A percentile compares a stretch with the other conserved stretches of the same genome.
phyloP scores from a whole-genome alignment of 1,284 basidiomycete species.

The Moniliella sp. region DNA sequence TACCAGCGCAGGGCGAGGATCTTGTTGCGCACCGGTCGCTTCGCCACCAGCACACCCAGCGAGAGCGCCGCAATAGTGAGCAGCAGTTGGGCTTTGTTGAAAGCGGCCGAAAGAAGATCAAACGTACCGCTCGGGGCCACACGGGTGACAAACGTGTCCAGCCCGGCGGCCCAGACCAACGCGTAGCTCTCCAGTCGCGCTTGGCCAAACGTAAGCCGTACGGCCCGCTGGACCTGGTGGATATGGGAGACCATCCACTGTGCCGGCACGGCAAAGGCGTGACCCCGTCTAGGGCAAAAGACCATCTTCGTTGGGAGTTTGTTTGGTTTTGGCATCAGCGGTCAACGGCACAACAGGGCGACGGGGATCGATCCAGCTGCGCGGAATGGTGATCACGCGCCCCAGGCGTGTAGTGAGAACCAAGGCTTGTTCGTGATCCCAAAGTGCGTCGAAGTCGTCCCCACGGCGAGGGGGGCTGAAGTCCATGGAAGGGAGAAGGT shows the following conservation, averaged over 20 bases:
- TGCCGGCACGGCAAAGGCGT: too few species aligned
- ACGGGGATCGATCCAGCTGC: constrained; percentile 59
- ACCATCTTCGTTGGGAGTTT: too few species aligned
- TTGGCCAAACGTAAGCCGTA: constrained; percentile 45
- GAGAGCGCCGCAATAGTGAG: constrained; percentile 55
- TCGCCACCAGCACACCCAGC: constrained; percentile 50
- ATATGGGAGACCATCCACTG: constrained; percentile 57
- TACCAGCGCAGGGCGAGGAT: constrained; percentile 5
- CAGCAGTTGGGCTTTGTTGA: constrained; percentile 79
- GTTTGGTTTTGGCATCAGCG: too few species aligned
- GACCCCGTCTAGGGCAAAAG: too few species aligned
- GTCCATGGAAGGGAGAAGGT: constrained; percentile 51
- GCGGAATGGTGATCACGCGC: constrained; percentile 55
- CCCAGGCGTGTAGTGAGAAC: constrained; percentile 62
- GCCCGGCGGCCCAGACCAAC: constrained; percentile 61
- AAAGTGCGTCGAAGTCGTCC: constrained; percentile 50
- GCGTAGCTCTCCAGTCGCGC: constrained; percentile 76
- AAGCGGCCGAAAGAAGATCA: constrained; percentile 48
- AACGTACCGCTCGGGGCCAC: constrained; percentile 71
- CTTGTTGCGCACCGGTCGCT: constrained; percentile 13
- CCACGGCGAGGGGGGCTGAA: constrained; percentile 48
- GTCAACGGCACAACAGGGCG: constrained; percentile 49
- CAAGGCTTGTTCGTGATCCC: constrained; percentile 71
- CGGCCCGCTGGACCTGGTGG: constrained; percentile 38
- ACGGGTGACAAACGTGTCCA: constrained; percentile 66